Conservation (phyloP, 208 protist genomes). For the Trypanosoma grayi region DNA sequence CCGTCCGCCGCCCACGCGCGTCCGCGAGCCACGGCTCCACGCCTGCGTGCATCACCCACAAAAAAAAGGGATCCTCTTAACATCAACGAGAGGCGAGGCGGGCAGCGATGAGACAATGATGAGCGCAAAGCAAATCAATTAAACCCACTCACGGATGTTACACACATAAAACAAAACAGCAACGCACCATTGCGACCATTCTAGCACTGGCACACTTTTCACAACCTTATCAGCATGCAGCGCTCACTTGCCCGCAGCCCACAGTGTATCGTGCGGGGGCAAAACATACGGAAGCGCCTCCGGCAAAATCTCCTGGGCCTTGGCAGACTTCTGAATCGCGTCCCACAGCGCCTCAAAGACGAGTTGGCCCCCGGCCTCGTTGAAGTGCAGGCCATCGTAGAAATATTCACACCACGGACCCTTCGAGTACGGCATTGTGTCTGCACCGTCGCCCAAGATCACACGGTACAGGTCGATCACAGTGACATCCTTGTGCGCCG, state of each 20-base stretch:
- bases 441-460: conserved; percentile 25
- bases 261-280: conserved; percentile 11
- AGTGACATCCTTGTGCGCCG: conserved; percentile 17
- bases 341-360: conserved; percentile 36
- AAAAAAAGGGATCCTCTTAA: too few species aligned
- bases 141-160: too few species aligned
- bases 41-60: too few species aligned
- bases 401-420: conserved; percentile 22
- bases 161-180: too few species aligned
- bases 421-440: conserved; percentile 13
- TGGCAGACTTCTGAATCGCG: conserved; percentile 24
- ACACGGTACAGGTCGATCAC: conserved; percentile 33
- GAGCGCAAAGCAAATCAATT: too few species aligned
- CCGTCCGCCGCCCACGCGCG: too few species aligned
- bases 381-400: conserved; percentile 47
- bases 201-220: too few species aligned
- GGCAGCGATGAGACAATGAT: too few species aligned
- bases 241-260: neutral
- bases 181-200: too few species aligned
- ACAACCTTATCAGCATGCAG: neutral
- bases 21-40: too few species aligned
- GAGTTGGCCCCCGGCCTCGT: conserved; percentile 24
- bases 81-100: too few species aligned
- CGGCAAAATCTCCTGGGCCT: conserved; percentile 15
- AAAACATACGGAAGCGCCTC: conserved; percentile 15